Evolutionary conservation across 1,284 basidiomycete species (phyloP), one percentile per base, ranked within the genome.

Genomic region (Dichomitus squalens): DNA sequence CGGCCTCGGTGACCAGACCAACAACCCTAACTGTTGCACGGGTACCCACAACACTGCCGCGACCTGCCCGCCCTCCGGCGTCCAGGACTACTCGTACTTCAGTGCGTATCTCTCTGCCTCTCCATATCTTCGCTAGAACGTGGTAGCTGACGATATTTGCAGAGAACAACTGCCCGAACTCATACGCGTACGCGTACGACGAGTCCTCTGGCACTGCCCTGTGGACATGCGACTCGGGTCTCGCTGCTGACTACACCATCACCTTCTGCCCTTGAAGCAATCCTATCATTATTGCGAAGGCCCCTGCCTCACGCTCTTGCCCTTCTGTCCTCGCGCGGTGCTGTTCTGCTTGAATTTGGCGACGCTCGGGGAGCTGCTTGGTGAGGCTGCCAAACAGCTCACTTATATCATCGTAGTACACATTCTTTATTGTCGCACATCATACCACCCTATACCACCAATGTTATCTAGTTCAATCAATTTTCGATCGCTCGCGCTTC

Each of bases 181-280:
- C 77, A 2, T 82, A 81, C 65, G 77, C 72, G 0, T 82, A 82
- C 60, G 79, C 81, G 3, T 83, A 73, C 62, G 81, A 82, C 65
- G 80, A 82, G 65, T 66, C 66, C 43, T 75, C 72, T 57, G 75
- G 75, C 9, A 77, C 76, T 11, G 79, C 80, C 7, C 70, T 81
- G 34, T 81, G 74, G 75, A 78, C 74, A 0, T 82, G 81, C 65
- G 59, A 62, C 21, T 66, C 73, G 6, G 48, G 59, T 43, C 55
- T 64, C 35, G 63, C 67, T 5, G 75, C 79, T 7, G 75, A 79
- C 60, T 83, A 79, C 61, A 79, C 76, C 25, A 44, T 81, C 59
- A 80, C 77, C 1, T 81, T 81, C 73, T 82, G 79, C 70, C 78
- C 78, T 56, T 74, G 49, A 55, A 36, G 34, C 14, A 21, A 29